Conservation (phyloP, 2,329 filamentous ascomycete species). For the Cytospora schulzeri region DNA sequence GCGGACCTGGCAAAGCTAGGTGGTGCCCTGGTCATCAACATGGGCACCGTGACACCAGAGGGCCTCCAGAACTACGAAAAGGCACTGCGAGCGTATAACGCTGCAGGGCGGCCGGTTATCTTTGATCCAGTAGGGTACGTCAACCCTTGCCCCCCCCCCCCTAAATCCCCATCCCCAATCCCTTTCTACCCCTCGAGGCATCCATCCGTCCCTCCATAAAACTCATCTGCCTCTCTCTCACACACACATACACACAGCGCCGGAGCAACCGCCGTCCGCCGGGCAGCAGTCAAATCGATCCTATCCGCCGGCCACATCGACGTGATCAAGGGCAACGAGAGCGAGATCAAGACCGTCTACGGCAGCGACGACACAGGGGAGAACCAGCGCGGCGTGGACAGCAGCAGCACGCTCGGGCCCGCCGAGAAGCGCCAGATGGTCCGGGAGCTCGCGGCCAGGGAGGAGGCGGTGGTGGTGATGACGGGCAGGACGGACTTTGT, state of each 20-base stretch:
- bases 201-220: neutral
- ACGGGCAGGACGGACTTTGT: slow-evolving; percentile 79
- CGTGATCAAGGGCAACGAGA: slow-evolving; percentile 92
- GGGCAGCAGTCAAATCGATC: slow-evolving; percentile 69
- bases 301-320: slow-evolving; percentile 76
- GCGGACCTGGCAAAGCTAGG: slow-evolving; percentile 75
- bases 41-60: slow-evolving; percentile 85
- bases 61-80: slow-evolving; percentile 70
- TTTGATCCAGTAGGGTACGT: slow-evolving; percentile 84
- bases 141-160: neutral
- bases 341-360: slow-evolving; percentile 76
- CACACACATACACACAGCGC: slow-evolving; percentile 54
- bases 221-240: too few species aligned
- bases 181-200: neutral
- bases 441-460: slow-evolving; percentile 64
- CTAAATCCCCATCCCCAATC: too few species aligned
- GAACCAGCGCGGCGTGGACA: slow-evolving; percentile 85
- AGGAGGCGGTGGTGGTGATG: slow-evolving; percentile 76
- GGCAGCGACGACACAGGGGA: slow-evolving; percentile 44
- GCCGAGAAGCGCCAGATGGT: slow-evolving; percentile 63
- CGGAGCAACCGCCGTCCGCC: slow-evolving; percentile 76
- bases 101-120: slow-evolving; percentile 71
- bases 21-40: slow-evolving; percentile 85
- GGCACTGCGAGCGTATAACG: slow-evolving; percentile 81
- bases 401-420: slow-evolving; percentile 55